phyloP scores from a whole-genome alignment of 805 yeast genomes.

The Starmerella apis region DNA sequence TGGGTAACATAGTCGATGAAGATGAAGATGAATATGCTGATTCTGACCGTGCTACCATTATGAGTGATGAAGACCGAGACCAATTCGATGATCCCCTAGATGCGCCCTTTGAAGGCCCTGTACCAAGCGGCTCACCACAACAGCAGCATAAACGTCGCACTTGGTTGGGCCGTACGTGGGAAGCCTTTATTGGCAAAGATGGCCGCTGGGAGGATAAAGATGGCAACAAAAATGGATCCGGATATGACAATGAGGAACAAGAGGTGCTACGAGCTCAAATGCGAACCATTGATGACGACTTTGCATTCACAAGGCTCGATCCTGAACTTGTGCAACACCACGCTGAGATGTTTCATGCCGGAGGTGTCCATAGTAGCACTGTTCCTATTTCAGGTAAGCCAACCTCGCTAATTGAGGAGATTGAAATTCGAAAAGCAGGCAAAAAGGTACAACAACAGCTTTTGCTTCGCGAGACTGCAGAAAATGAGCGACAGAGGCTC shows the following conservation, averaged over 20 bases:
- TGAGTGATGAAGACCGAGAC: conserved; percentile 27
- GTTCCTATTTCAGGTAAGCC: conserved; percentile 23
- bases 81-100: conserved; percentile 14
- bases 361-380: conserved; percentile 23
- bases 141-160: conserved; percentile 1
- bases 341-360: conserved; percentile 24
- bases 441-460: conserved; percentile 25
- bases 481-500: conserved; percentile 19
- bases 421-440: conserved; percentile 32
- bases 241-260: conserved; percentile 12
- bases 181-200: conserved; percentile 13
- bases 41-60: conserved; percentile 29
- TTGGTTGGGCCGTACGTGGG: conserved; percentile 7
- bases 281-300: conserved; percentile 19
- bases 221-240: conserved; percentile 19
- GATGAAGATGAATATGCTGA: conserved; percentile 19
- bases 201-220: conserved; percentile 10
- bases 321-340: conserved; percentile 25
- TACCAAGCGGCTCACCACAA: background rate
- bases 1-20: conserved; percentile 1
- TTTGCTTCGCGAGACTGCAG: conserved; percentile 25
- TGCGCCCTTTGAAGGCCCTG: conserved; percentile 9
- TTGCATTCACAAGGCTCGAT: conserved; percentile 29
- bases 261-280: conserved; percentile 11
- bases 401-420: conserved; percentile 33